Conservation (phyloP, 2,329 filamentous ascomycete genomes). For the Xylariaceae sp. region DNA sequence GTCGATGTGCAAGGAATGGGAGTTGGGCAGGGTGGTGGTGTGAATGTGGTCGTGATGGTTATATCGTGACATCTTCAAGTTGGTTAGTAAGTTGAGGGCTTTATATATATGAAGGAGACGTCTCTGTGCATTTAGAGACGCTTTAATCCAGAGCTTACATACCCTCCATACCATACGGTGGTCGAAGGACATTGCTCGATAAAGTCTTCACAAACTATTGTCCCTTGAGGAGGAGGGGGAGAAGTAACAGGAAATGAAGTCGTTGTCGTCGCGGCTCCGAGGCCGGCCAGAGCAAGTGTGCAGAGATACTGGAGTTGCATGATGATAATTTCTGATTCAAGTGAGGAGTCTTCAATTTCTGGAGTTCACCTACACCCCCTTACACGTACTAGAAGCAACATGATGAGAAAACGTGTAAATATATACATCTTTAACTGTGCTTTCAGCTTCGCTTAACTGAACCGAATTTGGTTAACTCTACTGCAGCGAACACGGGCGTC, state of each 20-base stretch:
- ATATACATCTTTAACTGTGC: constrained; percentile 7
- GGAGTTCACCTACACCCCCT: neutral
- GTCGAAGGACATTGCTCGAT: constrained; percentile 34
- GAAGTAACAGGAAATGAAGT: neutral
- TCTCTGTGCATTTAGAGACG: neutral
- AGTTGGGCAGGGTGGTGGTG: constrained; percentile 24
- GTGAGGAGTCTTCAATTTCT: neutral
- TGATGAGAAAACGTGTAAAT: neutral
- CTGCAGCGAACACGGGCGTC: constrained; percentile 22
- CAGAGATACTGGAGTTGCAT: constrained; percentile 19
- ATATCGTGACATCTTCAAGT: constrained; percentile 26
- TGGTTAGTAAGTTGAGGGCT: neutral
- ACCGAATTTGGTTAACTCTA: constrained; percentile 5
- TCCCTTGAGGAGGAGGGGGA: constrained; percentile 4
- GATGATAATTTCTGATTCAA: neutral
- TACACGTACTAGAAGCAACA: neutral
- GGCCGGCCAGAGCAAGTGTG: constrained; percentile 18
- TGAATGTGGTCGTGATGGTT: constrained; percentile 16
- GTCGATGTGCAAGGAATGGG: constrained; percentile 30
- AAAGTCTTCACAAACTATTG: constrained; percentile 35
- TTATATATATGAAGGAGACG: neutral
- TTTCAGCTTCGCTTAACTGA: constrained; percentile 15
- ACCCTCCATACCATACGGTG: constrained; percentile 28
- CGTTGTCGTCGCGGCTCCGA: constrained; percentile 15
- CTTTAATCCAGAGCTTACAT: constrained; percentile 5